These are phyloP conservation scores for Lycium ferocissimum DNA, from an alignment of 257 asterid genomes.

Conservation along the genomic window DNA sequence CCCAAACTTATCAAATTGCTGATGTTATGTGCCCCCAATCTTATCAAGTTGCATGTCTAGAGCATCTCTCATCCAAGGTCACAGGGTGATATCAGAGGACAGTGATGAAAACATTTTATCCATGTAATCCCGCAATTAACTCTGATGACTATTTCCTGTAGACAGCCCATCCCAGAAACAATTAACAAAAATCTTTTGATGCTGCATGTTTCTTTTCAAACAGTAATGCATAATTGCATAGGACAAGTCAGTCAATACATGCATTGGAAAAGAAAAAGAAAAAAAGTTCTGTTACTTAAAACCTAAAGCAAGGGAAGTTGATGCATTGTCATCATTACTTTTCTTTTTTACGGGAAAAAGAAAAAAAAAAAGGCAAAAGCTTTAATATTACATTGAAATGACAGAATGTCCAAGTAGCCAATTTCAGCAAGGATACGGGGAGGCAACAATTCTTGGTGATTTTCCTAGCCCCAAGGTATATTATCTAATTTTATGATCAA, in stretches of 20 bases:
- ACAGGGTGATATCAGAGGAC: neutral
- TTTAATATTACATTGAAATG: neutral
- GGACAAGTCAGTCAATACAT: neutral
- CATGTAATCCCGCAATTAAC: neutral
- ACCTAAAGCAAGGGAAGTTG: neutral
- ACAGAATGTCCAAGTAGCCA: neutral
- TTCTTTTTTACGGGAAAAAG: neutral
- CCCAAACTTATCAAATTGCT: no score
- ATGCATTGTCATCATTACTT: neutral
- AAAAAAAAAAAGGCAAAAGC: neutral
- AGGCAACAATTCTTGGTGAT: neutral
- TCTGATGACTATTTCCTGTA: constrained; percentile 20
- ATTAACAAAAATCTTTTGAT: neutral
- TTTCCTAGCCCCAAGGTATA: neutral
- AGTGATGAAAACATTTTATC: neutral
- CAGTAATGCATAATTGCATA: neutral
- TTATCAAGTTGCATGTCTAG: neutral
- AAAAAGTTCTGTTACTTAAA: neutral
- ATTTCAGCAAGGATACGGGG: neutral
- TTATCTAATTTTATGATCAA: neutral
- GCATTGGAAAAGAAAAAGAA: neutral
- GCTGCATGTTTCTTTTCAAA: neutral
- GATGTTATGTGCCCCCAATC: no score
- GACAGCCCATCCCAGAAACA: constrained; percentile 17
- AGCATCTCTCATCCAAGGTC: neutral